phyloP scores from a whole-genome alignment of 2,329 filamentous ascomycete genomes.

The Lithohypha guttulata region DNA sequence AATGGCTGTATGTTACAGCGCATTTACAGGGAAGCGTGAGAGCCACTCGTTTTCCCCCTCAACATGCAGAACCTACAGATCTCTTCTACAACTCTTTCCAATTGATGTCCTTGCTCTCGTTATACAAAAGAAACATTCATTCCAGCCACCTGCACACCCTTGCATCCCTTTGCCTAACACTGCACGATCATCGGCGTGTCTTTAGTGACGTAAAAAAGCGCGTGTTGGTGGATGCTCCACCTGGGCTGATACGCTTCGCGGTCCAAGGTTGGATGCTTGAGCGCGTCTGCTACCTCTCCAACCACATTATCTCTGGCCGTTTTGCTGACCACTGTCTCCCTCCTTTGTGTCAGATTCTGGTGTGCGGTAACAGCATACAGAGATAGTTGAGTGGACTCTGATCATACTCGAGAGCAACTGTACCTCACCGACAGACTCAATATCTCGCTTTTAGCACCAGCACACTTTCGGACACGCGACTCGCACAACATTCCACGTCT shows the following conservation, averaged over 20 bases:
- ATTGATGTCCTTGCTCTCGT: too few relatives aligned
- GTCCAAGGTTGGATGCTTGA: not conserved
- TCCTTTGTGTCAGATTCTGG: conserved; percentile 1
- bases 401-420: not conserved
- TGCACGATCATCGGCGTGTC: conserved; percentile 2
- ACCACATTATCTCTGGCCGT: conserved; percentile 9
- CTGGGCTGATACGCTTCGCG: conserved; percentile 7
- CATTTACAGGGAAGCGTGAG: too few relatives aligned
- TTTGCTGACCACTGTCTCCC: conserved; percentile 2
- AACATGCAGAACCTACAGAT: not conserved
- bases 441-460: not conserved
- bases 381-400: not conserved
- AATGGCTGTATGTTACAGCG: too few relatives aligned
- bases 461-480: conserved; percentile 4
- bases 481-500: not conserved
- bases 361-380: not conserved
- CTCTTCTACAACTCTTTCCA: not conserved
- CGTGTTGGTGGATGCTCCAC: conserved; percentile 6
- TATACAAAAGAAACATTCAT: too few relatives aligned
- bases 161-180: not conserved
- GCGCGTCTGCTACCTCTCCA: conserved; percentile 9
- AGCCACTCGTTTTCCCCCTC: too few relatives aligned
- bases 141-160: not conserved
- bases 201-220: conserved; percentile 5
- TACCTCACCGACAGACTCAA: not conserved